A percentile compares a stretch with the other conserved stretches of the same genome.
phyloP scores from a whole-genome alignment of 2,329 filamentous ascomycete genomes.

The Sporothrix inflata region DNA sequence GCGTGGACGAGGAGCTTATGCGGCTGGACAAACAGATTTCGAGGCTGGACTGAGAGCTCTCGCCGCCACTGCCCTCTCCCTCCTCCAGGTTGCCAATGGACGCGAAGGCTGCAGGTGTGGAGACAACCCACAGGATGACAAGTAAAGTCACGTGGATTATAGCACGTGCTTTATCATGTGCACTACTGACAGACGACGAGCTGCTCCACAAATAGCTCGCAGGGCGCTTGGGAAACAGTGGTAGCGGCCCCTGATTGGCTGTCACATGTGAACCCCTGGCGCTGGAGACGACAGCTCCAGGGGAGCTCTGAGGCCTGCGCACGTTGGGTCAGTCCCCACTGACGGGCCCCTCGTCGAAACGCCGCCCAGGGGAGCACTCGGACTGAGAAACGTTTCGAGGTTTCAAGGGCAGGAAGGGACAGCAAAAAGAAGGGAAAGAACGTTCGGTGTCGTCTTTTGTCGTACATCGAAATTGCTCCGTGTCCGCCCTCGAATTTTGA shows the following conservation, averaged over 20 bases:
- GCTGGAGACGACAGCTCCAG: conserved; percentile 16
- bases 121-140: background rate
- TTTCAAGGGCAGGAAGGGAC: conserved; percentile 22
- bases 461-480: background rate
- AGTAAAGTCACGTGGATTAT: background rate
- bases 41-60: conserved; percentile 20
- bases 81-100: conserved; percentile 30
- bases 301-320: conserved; percentile 16
- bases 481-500: conserved; percentile 8
- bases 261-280: conserved; percentile 24
- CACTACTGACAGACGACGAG: background rate
- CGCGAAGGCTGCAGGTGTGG: conserved; percentile 24
- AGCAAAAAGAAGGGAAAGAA: background rate
- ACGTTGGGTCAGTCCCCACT: background rate
- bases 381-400: conserved; percentile 19
- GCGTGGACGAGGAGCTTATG: background rate
- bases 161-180: background rate
- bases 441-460: background rate
- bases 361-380: background rate
- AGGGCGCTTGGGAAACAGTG: conserved; percentile 11
- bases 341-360: conserved; percentile 27
- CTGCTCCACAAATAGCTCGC: background rate
- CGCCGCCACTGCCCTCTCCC: conserved; percentile 16
- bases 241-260: conserved; percentile 14
- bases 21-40: conserved; percentile 13